Percentiles rank a stretch among this genome's conserved stretches.
phyloP scores from a whole-genome alignment of 179 eudicot genomes.

The Silene vulgaris region DNA sequence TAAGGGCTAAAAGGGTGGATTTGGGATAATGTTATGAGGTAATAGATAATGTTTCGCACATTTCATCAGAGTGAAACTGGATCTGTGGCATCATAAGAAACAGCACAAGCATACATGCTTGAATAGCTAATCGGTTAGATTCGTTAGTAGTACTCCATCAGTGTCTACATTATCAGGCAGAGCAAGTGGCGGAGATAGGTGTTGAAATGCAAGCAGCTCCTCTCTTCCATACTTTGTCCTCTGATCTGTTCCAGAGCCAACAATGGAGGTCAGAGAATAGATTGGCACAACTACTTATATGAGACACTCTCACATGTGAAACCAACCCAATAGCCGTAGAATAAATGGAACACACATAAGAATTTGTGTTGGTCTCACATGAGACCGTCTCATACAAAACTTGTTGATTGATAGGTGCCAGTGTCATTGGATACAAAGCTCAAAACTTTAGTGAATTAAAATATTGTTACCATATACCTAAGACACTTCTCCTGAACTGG shows the following conservation, averaged over 20 bases:
- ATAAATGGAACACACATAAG: neutral
- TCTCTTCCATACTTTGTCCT: constrained; percentile 69
- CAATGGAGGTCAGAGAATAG: neutral
- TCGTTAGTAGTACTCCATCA: constrained; percentile 11
- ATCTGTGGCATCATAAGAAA: neutral
- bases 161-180: constrained; percentile 20
- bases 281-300: neutral
- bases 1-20: no score
- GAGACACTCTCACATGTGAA: neutral
- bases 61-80: neutral
- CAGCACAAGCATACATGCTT: neutral
- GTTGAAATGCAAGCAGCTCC: constrained; percentile 66
- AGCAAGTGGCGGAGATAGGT: constrained; percentile 28
- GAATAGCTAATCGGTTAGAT: neutral
- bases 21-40: no score
- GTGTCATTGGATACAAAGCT: neutral
- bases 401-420: neutral
- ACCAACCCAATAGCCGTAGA: no score
- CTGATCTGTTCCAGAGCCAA: constrained; percentile 51
- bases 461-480: constrained; percentile 35
- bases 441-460: neutral
- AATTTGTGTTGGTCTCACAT: neutral
- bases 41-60: neutral
- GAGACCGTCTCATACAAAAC: neutral
- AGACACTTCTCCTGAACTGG: constrained; percentile 27